Base-by-base conservation (phyloP, 176 grass and related monocot genomes). In the Cenchrus fungigraminus region DNA sequence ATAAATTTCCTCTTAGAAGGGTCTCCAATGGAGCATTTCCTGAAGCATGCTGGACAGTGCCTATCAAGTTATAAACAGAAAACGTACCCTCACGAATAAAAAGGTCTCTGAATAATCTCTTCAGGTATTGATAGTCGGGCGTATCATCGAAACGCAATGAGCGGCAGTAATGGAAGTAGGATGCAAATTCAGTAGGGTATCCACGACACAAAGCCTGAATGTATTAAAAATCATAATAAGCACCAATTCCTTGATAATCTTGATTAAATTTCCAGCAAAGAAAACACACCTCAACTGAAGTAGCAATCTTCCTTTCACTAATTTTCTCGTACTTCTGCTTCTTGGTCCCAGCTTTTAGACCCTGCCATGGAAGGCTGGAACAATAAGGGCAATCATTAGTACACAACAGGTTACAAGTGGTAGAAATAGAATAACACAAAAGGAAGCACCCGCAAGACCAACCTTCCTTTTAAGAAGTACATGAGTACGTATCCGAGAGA, bases 391-490 rank as follows among this genome's bases (percentile, higher is more conserved):
- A 28, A 59, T 51, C 76, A 28, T 78, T 79, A 82, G 71, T 47
- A 11, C 55, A 68, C 40, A 79, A 66, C 46, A 80, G 37, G 68
- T 20, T 9, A 73, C 51, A 80, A 50, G 28, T 68, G n/a, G 43
- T 3, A 76, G 49, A 74, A 17, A 51, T 40, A 66, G 28, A 66
- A 44, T 12, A 64, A 74, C 15, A 80, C 54, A 10, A 65, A n/a
- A n/a, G 44, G 71, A 85, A 77, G 28, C 28, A 29, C 50, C 50
- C 32, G 46, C n/a, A 84, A 47, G 64, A 87, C 91, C 10, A 78
- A 97, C 95, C 95, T 97, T 97, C 95, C 95, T 91, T 68, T 94
- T 75, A 97, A 90, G 65, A 97, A 94, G 60, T 97, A 97, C 95
- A 94, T 94, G 40, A 97, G 90, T 75, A 97, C 90, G 86, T 97